These are phyloP conservation scores for Globisporangium radiosum DNA, from an alignment of 352 stramenopile species.

Conservation along the genomic window DNA sequence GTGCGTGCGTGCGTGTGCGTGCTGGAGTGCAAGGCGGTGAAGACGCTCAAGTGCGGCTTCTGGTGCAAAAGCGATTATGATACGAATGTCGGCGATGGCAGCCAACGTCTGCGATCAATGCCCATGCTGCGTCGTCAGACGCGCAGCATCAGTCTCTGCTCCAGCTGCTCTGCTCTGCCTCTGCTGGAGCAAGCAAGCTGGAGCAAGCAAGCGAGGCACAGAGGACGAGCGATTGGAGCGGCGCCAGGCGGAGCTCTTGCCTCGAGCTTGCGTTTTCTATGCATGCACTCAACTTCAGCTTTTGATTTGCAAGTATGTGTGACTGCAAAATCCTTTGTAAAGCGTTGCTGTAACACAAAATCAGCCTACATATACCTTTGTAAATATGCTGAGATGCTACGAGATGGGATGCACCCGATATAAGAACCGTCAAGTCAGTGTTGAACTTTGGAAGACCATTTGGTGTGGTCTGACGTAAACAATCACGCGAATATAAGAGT, in stretches of 20 bases:
- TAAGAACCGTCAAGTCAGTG: background rate
- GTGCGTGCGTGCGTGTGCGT: background rate
- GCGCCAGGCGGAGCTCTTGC: too few relatives aligned
- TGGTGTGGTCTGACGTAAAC: background rate
- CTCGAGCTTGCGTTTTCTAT: constrained; percentile 12
- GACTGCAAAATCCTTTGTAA: too few relatives aligned
- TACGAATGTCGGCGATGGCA: background rate
- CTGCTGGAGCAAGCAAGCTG: background rate
- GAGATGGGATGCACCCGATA: background rate
- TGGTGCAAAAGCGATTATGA: constrained; percentile 12
- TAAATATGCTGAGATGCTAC: background rate
- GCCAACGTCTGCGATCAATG: background rate
- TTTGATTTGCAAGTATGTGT: background rate
- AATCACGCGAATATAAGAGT: too few relatives aligned
- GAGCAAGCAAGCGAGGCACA: too few relatives aligned
- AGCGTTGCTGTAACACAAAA: too few relatives aligned
- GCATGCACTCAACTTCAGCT: constrained; percentile 11
- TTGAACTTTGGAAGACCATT: background rate
- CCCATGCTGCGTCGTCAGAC: background rate
- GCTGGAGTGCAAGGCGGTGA: background rate
- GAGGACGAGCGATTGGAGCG: too few relatives aligned
- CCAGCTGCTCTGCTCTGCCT: too few relatives aligned
- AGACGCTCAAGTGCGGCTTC: too few relatives aligned
- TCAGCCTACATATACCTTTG: too few relatives aligned
- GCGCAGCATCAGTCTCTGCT: too few relatives aligned